Evolutionary conservation across 2,329 filamentous ascomycete species (phyloP), one percentile per base, ranked within the genome.

Genomic region (Peltaster fructicola): DNA sequence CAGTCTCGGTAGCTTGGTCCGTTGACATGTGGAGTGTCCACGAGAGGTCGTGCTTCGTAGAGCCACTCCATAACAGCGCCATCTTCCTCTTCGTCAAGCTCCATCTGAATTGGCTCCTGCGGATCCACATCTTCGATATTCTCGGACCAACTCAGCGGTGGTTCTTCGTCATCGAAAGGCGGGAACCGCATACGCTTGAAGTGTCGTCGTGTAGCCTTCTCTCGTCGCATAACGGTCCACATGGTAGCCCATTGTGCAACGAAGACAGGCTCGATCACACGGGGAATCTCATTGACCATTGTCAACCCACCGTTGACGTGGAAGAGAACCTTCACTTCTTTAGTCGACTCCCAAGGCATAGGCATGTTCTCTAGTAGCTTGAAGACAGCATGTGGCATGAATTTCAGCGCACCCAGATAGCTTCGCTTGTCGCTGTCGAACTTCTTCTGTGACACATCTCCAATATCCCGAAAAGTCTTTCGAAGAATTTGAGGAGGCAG

Each of bases 161-260:
- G 90, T 47, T 98, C 88, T 57, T 98, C 88, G 45, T 98, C 90
- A 40, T 98, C 88, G 40, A 98, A 98, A 0, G 90, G 90, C 10
- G 88, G 88, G 43, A 98, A 98, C 40, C 90, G 73, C 88, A 98
- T 98, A 36, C 88, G 73, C 61, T 98, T 98, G 64, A 98, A 98
- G 41, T 95, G 70, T 46, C 85, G 63, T 52, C 88, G 64, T 45
- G 98, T 88, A 46, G 82, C 88, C 63, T 98, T 98, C 50, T 98
- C 88, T 41, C 90, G 77, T 41, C 88, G 73, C 88, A 98, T 98
- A 21, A 78, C 81, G 14, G 91, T 74, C 88, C 88, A 98, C 88
- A 98, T 98, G 27, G 85, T 91, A 8, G 88, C 88, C 88, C 88
- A 98, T 51, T 98, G 88, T 29, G 88, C 88, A 48, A 93, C 84